phyloP scores from a whole-genome alignment of 345 rosid genomes.

The Linum usitatissimum region DNA sequence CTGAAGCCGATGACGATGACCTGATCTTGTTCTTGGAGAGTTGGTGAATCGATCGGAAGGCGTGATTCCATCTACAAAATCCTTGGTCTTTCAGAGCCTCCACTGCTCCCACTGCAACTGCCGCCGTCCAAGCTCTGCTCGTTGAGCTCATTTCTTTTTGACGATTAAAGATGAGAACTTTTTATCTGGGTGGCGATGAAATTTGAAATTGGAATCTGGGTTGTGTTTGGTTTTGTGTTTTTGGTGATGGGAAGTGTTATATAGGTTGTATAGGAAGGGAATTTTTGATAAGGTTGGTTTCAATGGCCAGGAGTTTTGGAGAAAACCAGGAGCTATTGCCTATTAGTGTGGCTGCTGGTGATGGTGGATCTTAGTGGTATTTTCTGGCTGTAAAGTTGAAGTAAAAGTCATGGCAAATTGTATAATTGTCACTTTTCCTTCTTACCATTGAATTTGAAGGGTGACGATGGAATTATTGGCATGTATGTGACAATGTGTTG shows the following conservation, averaged over 20 bases:
- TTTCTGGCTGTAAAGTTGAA: too few species aligned
- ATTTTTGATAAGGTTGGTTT: not conserved
- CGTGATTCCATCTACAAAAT: slow-evolving; percentile 6
- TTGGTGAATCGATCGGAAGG: not conserved
- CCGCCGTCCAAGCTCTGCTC: not conserved
- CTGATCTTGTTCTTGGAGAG: slow-evolving; percentile 6
- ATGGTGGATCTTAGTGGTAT: too few species aligned
- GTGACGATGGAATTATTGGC: too few species aligned
- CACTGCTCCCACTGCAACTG: slow-evolving; percentile 1
- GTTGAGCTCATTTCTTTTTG: not conserved
- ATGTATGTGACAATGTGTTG: too few species aligned
- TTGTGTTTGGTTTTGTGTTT: not conserved
- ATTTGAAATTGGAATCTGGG: not conserved
- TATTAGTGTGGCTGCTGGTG: too few species aligned
- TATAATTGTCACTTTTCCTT: too few species aligned
- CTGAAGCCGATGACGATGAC: not conserved
- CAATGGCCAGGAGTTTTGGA: not conserved
- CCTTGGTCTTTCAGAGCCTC: slow-evolving; percentile 8
- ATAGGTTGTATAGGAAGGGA: not conserved
- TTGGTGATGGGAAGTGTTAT: not conserved
- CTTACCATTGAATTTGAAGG: too few species aligned
- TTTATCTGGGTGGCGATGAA: not conserved
- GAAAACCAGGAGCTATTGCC: not conserved
- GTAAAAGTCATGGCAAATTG: too few species aligned
- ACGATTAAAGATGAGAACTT: not conserved